Evolutionary conservation across 2,329 filamentous ascomycete genomes (phyloP).

Genomic region (Fusarium brachygibbosum): DNA sequence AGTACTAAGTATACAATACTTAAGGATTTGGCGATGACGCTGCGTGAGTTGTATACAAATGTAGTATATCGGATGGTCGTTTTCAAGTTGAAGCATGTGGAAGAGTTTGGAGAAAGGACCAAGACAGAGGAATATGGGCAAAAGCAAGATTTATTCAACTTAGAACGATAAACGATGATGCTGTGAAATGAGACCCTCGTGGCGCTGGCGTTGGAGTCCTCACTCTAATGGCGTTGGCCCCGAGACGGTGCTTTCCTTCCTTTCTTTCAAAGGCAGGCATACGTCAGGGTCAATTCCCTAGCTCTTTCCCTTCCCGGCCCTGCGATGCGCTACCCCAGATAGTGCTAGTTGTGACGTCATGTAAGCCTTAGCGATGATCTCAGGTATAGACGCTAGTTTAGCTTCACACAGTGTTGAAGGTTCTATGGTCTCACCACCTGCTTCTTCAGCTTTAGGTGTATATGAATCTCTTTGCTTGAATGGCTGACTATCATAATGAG

Average conservation of each 20-base stretch:
- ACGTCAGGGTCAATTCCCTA: slow-evolving; percentile 44
- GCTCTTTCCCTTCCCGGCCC: slow-evolving; percentile 36
- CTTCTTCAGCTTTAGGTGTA: slow-evolving; percentile 23
- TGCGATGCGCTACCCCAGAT: slow-evolving; percentile 44
- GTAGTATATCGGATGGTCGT: slow-evolving; percentile 5
- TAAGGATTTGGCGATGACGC: background rate
- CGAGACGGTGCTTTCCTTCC: slow-evolving; percentile 40
- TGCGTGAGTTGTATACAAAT: slow-evolving; percentile 20
- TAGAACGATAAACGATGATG: slow-evolving; percentile 37
- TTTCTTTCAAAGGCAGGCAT: slow-evolving; percentile 22
- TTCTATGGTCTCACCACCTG: background rate
- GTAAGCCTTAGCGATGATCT: slow-evolving; percentile 43
- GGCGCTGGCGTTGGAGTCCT: slow-evolving; percentile 26
- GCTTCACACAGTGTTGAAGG: slow-evolving; percentile 17
- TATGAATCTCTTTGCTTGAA: slow-evolving; percentile 1
- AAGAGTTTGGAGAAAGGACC: background rate
- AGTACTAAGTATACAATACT: slow-evolving; percentile 3
- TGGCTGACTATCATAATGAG: slow-evolving; percentile 9
- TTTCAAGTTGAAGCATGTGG: slow-evolving; percentile 12
- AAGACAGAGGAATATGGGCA: slow-evolving; percentile 13
- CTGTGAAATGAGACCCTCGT: slow-evolving; percentile 37
- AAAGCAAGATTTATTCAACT: slow-evolving; percentile 43
- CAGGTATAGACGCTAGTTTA: slow-evolving; percentile 34
- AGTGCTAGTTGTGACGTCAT: slow-evolving; percentile 47
- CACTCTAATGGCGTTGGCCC: slow-evolving; percentile 37